Evolutionary conservation across 805 yeast genomes (phyloP), one percentile per base, ranked within the genome.

Genomic region (Saccharomycopsis guyanensis): DNA sequence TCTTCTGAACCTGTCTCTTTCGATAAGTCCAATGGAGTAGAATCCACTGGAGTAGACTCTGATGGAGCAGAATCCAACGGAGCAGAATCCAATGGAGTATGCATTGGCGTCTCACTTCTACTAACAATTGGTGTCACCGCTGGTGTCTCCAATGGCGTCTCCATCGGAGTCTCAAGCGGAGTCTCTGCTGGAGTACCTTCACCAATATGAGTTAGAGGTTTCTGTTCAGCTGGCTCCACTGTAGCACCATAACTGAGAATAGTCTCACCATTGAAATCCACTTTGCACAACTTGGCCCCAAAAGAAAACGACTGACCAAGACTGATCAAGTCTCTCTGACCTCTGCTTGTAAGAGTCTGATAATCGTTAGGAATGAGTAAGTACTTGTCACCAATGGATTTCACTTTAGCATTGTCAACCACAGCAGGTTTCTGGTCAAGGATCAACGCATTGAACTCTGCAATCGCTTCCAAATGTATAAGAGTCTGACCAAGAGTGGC

Each of bases 401-500:
- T 65, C n/a, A 75, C 45, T 3, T 50, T 53, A 1, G 66, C 60
- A 52, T 29, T 19, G 34, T 27, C 34, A 49, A 57, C 12, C 58
- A 53, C 3, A 62, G 59, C 61, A 57, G 31, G 59, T 10, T 20
- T 12, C 23, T 19, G 18, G 7, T 6, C 13, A 4, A 16, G 12
- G 8, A 18, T 13, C 8, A 33, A 20, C 23, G 23, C 23, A 37
- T 37, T 22, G 23, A 5, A 18, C 23, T 19, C 27, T 16, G 27
- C 27, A 7, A 20, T 8, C 5, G 47, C 43, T 38, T 47, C 47
- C 3, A 3, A 62, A 55, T 33, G 37, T 3, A 59, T 55, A 19
- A 70, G 56, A 0, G 75, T 73, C 42, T 73, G 73, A 24, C 64
- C 64, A n/a, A 82, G 61, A 1, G 71, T 65, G 37, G 70, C 55